Conservation (phyloP, 1,284 basidiomycete genomes). For the Tranzscheliella williamsii region DNA sequence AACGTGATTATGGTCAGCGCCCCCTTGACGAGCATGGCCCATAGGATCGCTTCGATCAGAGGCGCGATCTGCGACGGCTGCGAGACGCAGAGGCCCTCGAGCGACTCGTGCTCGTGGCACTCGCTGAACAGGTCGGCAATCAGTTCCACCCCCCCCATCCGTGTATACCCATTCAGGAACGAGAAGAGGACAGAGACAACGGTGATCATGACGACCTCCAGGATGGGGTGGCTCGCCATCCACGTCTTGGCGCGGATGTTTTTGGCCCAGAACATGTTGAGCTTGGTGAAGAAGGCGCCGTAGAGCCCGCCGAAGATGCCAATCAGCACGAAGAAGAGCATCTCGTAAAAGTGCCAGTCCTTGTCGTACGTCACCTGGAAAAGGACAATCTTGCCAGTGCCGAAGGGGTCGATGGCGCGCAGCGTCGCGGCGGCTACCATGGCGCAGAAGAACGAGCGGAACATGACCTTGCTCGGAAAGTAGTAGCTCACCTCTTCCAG, state of each 20-base stretch:
- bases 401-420: conserved; percentile 86
- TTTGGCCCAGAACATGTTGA: conserved; percentile 77
- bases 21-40: conserved; percentile 66
- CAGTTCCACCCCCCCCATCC: conserved; percentile 92
- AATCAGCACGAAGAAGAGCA: conserved; percentile 76
- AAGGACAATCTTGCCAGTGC: conserved; percentile 64
- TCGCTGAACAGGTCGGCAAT: conserved; percentile 65
- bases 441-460: conserved; percentile 55
- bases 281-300: conserved; percentile 88
- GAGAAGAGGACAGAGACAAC: conserved; percentile 66
- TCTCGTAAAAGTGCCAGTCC: conserved; percentile 86
- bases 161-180: conserved; percentile 86
- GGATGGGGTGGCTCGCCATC: conserved; percentile 70
- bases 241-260: conserved; percentile 52
- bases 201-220: conserved; percentile 80
- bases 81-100: conserved; percentile 74
- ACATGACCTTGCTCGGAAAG: conserved; percentile 62
- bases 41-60: conserved; percentile 71
- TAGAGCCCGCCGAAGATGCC: conserved; percentile 78
- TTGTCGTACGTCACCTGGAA: conserved; percentile 86
- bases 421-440: conserved; percentile 57
- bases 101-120: conserved; percentile 66
- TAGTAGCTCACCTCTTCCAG: conserved; percentile 63
- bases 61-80: conserved; percentile 71
- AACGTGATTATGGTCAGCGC: conserved; percentile 88